A percentile compares a stretch with the other conserved stretches of the same genome.
phyloP scores from a whole-genome alignment of 2,329 filamentous ascomycete genomes.

The Aspergillus amoenus region DNA sequence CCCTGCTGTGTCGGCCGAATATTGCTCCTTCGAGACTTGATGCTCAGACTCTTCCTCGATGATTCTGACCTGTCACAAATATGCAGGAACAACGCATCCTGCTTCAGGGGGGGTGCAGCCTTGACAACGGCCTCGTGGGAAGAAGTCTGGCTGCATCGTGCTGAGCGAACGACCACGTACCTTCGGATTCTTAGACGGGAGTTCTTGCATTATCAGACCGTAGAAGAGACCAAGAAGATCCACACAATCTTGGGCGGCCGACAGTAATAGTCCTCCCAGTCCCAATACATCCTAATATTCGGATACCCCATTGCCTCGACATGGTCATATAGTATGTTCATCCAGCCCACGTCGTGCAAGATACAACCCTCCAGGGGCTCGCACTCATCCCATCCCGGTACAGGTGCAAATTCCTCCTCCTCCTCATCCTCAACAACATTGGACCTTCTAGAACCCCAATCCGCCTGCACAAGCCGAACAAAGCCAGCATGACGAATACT shows the following conservation, averaged over 20 bases:
- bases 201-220: no score
- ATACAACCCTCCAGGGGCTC: slow-evolving; percentile 17
- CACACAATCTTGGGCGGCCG: neutral
- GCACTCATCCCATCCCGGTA: neutral
- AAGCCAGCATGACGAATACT: neutral
- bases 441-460: slow-evolving; percentile 10
- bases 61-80: no score
- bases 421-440: neutral
- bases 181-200: no score
- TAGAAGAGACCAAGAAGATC: no score
- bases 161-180: no score
- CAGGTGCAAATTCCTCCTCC: neutral
- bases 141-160: no score
- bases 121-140: no score
- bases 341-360: slow-evolving; percentile 18
- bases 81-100: no score
- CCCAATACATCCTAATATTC: slow-evolving; percentile 1
- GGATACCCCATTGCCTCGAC: slow-evolving; percentile 4
- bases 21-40: no score
- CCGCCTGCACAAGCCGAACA: slow-evolving; percentile 15
- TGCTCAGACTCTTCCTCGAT: no score
- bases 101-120: no score
- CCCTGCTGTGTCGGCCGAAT: no score
- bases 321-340: slow-evolving; percentile 12
- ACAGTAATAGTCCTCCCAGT: slow-evolving; percentile 15